Evolutionary conservation across 805 yeast species (phyloP).

Genomic region (Metschnikowia cerradonensis): DNA sequence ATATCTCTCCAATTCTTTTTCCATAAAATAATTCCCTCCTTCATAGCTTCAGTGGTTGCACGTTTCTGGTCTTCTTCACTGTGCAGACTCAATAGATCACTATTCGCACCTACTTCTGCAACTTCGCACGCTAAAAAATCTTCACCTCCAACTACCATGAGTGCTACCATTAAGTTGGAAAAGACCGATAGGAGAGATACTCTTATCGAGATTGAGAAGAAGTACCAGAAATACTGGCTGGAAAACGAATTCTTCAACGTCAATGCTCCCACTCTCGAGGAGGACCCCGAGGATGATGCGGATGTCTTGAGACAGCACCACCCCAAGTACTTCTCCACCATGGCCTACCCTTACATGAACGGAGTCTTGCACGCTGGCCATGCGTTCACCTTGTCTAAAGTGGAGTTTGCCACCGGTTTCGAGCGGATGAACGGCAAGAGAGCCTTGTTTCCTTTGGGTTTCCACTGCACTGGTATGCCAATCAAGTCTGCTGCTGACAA

Average conservation of each 20-base stretch:
- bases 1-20: neutral
- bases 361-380: conserved; percentile 98
- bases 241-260: conserved; percentile 83
- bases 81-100: neutral
- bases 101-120: neutral
- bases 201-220: conserved; percentile 80
- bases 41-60: too few relatives aligned
- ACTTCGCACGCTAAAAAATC: conserved; percentile 4
- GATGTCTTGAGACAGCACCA: conserved; percentile 72
- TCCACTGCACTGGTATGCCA: conserved; percentile 99
- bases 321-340: conserved; percentile 86
- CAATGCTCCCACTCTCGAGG: conserved; percentile 79
- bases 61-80: neutral
- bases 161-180: conserved; percentile 40
- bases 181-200: conserved; percentile 94
- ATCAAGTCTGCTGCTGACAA: conserved; percentile 95
- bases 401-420: conserved; percentile 86
- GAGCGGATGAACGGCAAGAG: conserved; percentile 92
- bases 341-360: conserved; percentile 99
- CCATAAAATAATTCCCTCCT: neutral
- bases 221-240: conserved; percentile 83
- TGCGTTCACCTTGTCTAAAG: conserved; percentile 89
- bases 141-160: conserved; percentile 23
- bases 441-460: conserved; percentile 92
- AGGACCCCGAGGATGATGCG: conserved; percentile 40